Conservation (phyloP, 129 eudicot species). For the Pulicaria dysenterica region DNA sequence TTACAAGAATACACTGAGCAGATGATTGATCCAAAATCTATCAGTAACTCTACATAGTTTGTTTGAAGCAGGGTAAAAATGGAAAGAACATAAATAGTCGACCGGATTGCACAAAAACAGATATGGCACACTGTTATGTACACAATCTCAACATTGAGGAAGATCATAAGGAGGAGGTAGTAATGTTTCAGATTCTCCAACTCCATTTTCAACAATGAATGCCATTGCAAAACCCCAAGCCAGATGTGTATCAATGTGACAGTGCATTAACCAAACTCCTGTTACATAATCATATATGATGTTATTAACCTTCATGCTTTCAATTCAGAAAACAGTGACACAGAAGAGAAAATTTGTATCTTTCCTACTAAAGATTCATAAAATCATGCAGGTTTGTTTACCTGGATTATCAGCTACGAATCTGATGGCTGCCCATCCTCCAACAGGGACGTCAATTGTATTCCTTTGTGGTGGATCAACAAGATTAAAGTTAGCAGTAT, state of each 20-base stretch:
- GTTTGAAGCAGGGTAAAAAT: slow-evolving; percentile 22
- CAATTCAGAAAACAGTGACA: neutral
- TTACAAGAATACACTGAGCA: slow-evolving; percentile 3
- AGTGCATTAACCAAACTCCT: slow-evolving; percentile 34
- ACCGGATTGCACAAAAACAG: neutral
- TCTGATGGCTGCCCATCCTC: slow-evolving; percentile 78
- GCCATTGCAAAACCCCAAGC: slow-evolving; percentile 84
- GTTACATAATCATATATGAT: neutral
- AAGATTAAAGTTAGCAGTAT: slow-evolving; percentile 64
- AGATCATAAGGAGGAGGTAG: slow-evolving; percentile 77
- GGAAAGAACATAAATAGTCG: neutral
- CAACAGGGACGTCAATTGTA: slow-evolving; percentile 62
- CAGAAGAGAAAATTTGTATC: neutral
- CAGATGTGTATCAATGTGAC: slow-evolving; percentile 55
- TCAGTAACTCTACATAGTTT: slow-evolving; percentile 2
- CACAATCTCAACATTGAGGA: slow-evolving; percentile 52
- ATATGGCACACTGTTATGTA: neutral
- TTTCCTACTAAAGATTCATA: slow-evolving; percentile 6
- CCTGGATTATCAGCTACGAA: slow-evolving; percentile 84
- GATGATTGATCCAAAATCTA: slow-evolving; percentile 1
- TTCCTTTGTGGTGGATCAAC: slow-evolving; percentile 71
- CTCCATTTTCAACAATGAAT: slow-evolving; percentile 70
- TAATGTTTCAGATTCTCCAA: slow-evolving; percentile 45
- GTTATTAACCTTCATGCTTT: neutral
- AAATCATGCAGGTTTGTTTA: slow-evolving; percentile 23